Conservation (phyloP, 768 basidiomycete genomes). For the Phaffia australis region DNA sequence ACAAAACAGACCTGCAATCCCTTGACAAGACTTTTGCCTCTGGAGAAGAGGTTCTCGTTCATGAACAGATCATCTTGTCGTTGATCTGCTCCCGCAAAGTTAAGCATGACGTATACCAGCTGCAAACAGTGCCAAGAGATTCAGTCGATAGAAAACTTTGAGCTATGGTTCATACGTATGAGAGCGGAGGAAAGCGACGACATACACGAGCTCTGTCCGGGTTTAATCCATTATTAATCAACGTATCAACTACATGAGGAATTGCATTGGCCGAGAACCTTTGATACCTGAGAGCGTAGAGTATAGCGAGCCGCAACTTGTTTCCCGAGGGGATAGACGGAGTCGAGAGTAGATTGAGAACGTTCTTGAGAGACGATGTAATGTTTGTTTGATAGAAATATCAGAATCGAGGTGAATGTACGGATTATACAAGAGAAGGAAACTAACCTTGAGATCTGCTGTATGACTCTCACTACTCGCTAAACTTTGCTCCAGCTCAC, state of each 20-base stretch:
- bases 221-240: slow-evolving; percentile 39
- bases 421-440: background rate
- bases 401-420: background rate
- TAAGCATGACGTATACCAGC: slow-evolving; percentile 87
- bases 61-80: slow-evolving; percentile 95
- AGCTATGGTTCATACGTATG: too few relatives aligned
- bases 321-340: slow-evolving; percentile 58
- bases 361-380: slow-evolving; percentile 47
- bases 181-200: background rate
- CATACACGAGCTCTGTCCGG: slow-evolving; percentile 44
- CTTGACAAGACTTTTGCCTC: slow-evolving; percentile 87
- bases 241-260: slow-evolving; percentile 44
- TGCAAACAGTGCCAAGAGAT: slow-evolving; percentile 32
- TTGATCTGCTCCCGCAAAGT: slow-evolving; percentile 87
- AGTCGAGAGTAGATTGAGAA: slow-evolving; percentile 66
- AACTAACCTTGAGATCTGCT: slow-evolving; percentile 67
- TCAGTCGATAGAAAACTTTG: background rate
- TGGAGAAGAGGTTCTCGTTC: slow-evolving; percentile 83
- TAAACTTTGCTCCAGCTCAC: slow-evolving; percentile 91
- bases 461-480: slow-evolving; percentile 71
- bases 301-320: slow-evolving; percentile 79
- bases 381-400: background rate
- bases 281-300: slow-evolving; percentile 91
- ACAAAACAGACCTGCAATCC: slow-evolving; percentile 64
- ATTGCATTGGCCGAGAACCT: slow-evolving; percentile 76